phyloP scores from a whole-genome alignment of 225 moss, liverwort and hornwort species.

The Physcomitrellopsis africana region DNA sequence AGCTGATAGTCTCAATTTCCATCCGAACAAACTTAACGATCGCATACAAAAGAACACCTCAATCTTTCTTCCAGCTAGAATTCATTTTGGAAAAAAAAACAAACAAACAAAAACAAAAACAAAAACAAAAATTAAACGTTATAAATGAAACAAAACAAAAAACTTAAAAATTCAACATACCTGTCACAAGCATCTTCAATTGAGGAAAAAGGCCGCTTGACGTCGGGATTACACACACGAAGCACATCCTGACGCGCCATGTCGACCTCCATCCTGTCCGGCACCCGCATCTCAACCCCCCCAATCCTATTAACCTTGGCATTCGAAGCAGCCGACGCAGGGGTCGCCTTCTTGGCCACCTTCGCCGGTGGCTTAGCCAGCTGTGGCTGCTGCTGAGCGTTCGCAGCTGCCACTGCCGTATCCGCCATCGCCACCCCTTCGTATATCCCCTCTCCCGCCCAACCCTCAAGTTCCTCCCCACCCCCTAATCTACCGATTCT shows the following conservation, averaged over 20 bases:
- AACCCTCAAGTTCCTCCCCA: no score
- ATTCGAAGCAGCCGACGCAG: slow-evolving; percentile 30
- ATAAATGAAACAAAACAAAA: neutral
- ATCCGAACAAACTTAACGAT: neutral
- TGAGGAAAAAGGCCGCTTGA: slow-evolving; percentile 60
- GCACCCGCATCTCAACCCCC: slow-evolving; percentile 63
- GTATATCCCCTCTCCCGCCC: no score
- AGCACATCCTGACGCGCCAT: slow-evolving; percentile 79
- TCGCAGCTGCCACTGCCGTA: slow-evolving; percentile 65
- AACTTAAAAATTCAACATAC: slow-evolving; percentile 22
- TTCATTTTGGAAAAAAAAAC: no score
- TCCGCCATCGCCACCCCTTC: slow-evolving; percentile 64
- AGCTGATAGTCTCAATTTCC: neutral
- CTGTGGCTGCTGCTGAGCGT: slow-evolving; percentile 37
- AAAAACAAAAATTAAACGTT: no score
- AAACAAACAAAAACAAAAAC: no score
- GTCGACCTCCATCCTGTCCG: slow-evolving; percentile 82
- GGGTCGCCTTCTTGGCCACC: slow-evolving; percentile 62
- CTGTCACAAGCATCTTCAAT: slow-evolving; percentile 76
- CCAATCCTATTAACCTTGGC: slow-evolving; percentile 49
- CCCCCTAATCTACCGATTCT: no score
- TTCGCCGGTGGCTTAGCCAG: slow-evolving; percentile 71
- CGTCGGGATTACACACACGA: slow-evolving; percentile 61
- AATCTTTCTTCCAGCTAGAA: no score
- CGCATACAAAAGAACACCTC: neutral